Evolutionary conservation across 495 filamentous ascomycete genomes (phyloP), one percentile per base, ranked within the genome.

Genomic region (Cudoniella acicularis): DNA sequence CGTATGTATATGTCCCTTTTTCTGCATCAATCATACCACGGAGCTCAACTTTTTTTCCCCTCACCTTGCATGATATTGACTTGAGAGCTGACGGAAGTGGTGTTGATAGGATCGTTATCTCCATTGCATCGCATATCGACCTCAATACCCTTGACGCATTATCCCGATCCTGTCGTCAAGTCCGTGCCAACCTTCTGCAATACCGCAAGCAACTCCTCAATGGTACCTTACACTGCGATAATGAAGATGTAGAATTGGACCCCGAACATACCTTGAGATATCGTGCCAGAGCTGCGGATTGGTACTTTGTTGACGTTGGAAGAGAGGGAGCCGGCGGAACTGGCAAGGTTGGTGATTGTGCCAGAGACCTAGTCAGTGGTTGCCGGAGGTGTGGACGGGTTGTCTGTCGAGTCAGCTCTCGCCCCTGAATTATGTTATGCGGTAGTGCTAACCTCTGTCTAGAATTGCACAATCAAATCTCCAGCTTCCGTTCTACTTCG

Each of bases 401-500:
- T 13, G 85, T 94, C 11, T 96, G 92, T 67, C 79, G 92, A 67
- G 91, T 95, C 75, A 70, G 83, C 61, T 49, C 30, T 54, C 30
- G 21, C 18, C 41, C 52, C 8, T 20, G 3, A 13, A 13, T 46
- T 23, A 51, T 6, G 3, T 23, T 52, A 36, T 13, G 11, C 10
- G 24, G 57, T 17, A 52, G 58, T 18, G 18, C 30, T 53, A 53
- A 59, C 23, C 47, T 23, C 18, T 52, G 11, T 18, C 62, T n/a
- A 95, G 89, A 96, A 96, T 64, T 96, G 92, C 74, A 87, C 85
- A 13, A 83, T 86, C 65, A 94, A 96, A 72, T 83, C 87, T 0
- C 89, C 89, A 0, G 78, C 83, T 1, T 72, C 75, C 8, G 70
- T 76, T 21, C 75, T 79, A 10, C 80, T 92, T 23, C 83, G 78